Evolutionary conservation across 306 rosid species (phyloP).

Genomic region (Lotus japonicus): DNA sequence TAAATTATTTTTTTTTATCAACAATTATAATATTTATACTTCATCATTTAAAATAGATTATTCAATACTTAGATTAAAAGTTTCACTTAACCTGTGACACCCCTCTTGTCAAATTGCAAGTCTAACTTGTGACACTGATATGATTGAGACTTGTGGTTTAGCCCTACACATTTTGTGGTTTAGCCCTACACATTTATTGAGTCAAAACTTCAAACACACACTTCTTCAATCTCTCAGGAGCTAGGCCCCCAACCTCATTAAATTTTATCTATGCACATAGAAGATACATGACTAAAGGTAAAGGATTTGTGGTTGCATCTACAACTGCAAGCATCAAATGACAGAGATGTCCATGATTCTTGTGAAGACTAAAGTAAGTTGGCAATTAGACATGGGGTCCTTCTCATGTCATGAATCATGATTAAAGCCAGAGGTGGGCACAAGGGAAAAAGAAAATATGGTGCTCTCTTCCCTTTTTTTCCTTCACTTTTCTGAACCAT

Average conservation of each 20-base stretch:
- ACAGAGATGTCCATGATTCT: slow-evolving; percentile 47
- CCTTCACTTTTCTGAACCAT: slow-evolving; percentile 32
- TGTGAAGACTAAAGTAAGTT: slow-evolving; percentile 42
- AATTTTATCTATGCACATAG: neutral
- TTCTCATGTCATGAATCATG: slow-evolving; percentile 51
- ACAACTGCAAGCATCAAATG: slow-evolving; percentile 21
- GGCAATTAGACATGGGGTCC: slow-evolving; percentile 50
- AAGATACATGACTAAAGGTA: neutral
- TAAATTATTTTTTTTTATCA: too few species aligned
- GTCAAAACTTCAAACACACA: slow-evolving; percentile 1
- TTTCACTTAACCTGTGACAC: too few species aligned
- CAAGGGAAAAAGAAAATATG: slow-evolving; percentile 10
- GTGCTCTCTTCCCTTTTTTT: neutral
- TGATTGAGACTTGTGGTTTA: neutral
- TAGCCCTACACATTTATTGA: slow-evolving; percentile 23
- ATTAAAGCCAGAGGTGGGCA: slow-evolving; percentile 58
- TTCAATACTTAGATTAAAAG: too few species aligned
- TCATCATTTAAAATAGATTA: too few species aligned
- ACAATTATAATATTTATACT: too few species aligned
- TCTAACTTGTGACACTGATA: slow-evolving; percentile 5
- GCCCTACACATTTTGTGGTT: neutral
- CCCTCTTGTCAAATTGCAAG: neutral
- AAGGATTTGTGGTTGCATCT: neutral
- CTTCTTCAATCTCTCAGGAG: neutral
- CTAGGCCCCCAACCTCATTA: neutral